Conservation (phyloP, 306 rosid species). For the Begonia fuchsioides region DNA sequence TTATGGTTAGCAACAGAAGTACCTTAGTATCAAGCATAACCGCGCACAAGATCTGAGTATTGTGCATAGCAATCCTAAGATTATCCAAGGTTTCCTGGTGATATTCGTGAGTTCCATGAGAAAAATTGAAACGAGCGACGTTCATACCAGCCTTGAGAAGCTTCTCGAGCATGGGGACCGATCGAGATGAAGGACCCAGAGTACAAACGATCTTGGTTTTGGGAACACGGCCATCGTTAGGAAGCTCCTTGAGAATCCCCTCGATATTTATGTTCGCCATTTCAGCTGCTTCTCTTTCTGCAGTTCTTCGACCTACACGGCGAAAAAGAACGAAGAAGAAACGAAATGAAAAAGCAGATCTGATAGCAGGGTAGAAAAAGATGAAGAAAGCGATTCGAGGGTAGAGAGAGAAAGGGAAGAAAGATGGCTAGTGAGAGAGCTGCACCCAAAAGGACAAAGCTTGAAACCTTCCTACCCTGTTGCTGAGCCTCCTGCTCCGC, state of each 20-base stretch:
- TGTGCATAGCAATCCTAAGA: slow-evolving; percentile 60
- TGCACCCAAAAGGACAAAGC: no score
- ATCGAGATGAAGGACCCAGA: slow-evolving; percentile 64
- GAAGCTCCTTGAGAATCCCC: slow-evolving; percentile 53
- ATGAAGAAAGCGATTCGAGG: no score
- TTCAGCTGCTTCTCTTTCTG: background rate
- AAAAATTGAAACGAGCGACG: slow-evolving; percentile 76
- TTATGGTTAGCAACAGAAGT: no score
- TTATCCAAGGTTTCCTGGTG: slow-evolving; percentile 73
- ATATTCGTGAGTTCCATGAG: slow-evolving; percentile 72
- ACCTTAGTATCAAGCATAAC: slow-evolving; percentile 93
- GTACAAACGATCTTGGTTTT: slow-evolving; percentile 82
- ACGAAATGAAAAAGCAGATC: no score
- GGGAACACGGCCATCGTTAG: slow-evolving; percentile 51
- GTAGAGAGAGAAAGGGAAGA: no score
- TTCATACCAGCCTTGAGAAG: slow-evolving; percentile 78
- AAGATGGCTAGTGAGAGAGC: no score
- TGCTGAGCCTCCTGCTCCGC: no score
- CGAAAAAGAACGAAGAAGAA: no score
- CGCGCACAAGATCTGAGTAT: slow-evolving; percentile 58
- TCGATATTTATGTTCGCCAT: slow-evolving; percentile 70
- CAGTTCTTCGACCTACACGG: no score
- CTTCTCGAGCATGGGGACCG: slow-evolving; percentile 54
- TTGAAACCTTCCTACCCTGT: no score
- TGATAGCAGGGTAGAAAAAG: no score